Evolutionary conservation across 208 protist species (phyloP), one percentile per base, ranked within the genome.

Genomic region (Acanthamoeba lugdunensis): DNA sequence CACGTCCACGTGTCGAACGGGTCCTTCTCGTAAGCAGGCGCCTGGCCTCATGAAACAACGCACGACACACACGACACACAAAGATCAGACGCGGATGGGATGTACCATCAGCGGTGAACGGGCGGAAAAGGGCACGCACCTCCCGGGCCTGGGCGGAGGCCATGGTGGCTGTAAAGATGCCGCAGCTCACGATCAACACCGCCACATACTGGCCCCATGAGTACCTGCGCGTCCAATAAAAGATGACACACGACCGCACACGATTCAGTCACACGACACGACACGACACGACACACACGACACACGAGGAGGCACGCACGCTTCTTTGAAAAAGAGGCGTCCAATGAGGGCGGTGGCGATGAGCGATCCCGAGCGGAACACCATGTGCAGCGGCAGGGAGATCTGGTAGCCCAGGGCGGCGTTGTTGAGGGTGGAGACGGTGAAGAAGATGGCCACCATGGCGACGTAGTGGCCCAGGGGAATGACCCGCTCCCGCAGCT

Each of bases 361-460:
- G 28, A 93, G 89, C 16, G 89, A 82, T n/a, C 89, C 89, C 5
- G 67, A 82, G 8, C 89, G 89, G 48, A 93, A 93, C 25, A 93
- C 56, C 92, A 94, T 94, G 79, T 94, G 92, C 9, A 94, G 79
- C 25, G 92, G 92, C 30, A 94, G 61, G 30, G 54, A 2, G 61
- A 94, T 94, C 16, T 94, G 52, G 50, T 58, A 94, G 56, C 77
- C 77, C 48, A 90, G 45, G 11, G 92, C 75, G n/a, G 45, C 67
- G 61, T 94, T 94, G 92, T 94, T 94, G 58, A 94, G 30, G 16
- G 48, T 69, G n/a, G 92, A 41, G 37, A 94, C 61, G n/a, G 61
- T 84, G 92, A 88, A 88, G 48, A 94, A 94, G 33, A 94, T 88
- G 58, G 37, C 5, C 16, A 94, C 89, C 89, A 93, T 93, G 9